Conservation (phyloP, 2,329 filamentous ascomycete genomes). For the Mycogone perniciosa region DNA sequence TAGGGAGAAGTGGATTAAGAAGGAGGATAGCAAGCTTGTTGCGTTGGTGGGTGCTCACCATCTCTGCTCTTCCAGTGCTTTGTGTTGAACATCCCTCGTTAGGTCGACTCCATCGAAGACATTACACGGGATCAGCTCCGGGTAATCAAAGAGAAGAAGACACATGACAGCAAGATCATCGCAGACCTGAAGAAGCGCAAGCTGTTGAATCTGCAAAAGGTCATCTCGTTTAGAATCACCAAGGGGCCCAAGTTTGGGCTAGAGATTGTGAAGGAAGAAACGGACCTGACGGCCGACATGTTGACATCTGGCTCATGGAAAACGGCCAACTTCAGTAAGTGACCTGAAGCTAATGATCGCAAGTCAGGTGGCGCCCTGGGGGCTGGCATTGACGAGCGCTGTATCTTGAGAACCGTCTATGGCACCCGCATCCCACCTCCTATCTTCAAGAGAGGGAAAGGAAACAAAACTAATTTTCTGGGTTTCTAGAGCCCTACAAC, state of each 20-base stretch:
- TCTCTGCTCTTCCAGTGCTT: neutral
- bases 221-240: constrained; percentile 72
- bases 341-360: constrained; percentile 34
- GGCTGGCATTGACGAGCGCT: neutral
- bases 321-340: constrained; percentile 67
- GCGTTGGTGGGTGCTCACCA: constrained; percentile 38
- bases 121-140: constrained; percentile 69
- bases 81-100: constrained; percentile 4
- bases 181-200: constrained; percentile 88
- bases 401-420: neutral
- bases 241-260: constrained; percentile 87
- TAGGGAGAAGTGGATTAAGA: constrained; percentile 70
- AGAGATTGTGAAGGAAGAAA: constrained; percentile 87
- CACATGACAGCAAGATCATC: constrained; percentile 69
- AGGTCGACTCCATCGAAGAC: constrained; percentile 72
- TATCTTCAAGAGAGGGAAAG: too few relatives aligned
- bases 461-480: too few relatives aligned
- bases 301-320: constrained; percentile 84
- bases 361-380: too few relatives aligned
- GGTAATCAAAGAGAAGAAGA: constrained; percentile 62
- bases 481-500: constrained; percentile 50
- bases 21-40: constrained; percentile 49
- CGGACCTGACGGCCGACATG: constrained; percentile 93
- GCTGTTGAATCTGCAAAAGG: constrained; percentile 75
- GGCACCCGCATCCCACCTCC: too few relatives aligned